phyloP scores from a whole-genome alignment of 2,329 filamentous ascomycete species.

The Hypoxylon sp. region DNA sequence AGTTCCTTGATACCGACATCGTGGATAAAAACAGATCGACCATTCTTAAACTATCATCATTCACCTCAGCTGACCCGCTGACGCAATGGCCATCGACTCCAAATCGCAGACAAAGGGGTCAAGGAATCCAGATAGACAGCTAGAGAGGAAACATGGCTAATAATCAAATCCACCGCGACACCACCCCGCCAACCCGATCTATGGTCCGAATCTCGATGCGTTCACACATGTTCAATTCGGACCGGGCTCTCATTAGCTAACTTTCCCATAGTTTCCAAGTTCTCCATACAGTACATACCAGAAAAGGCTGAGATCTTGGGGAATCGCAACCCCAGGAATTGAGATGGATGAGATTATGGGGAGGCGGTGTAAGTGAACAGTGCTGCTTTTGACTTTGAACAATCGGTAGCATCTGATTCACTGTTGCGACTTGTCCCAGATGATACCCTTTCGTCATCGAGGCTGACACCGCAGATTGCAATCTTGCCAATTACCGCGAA shows the following conservation, averaged over 20 bases:
- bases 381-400: slow-evolving; percentile 17
- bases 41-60: slow-evolving; percentile 27
- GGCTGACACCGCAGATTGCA: slow-evolving; percentile 27
- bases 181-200: slow-evolving; percentile 21
- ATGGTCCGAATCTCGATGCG: slow-evolving; percentile 36
- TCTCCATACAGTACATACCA: too few species aligned
- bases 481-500: slow-evolving; percentile 17
- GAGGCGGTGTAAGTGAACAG: slow-evolving; percentile 10
- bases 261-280: too few species aligned
- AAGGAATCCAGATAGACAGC: slow-evolving; percentile 8
- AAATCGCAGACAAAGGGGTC: slow-evolving; percentile 4
- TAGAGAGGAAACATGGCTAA: slow-evolving; percentile 17
- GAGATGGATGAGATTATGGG: slow-evolving; percentile 15
- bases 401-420: slow-evolving; percentile 26
- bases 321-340: slow-evolving; percentile 25
- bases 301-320: slow-evolving; percentile 20
- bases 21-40: slow-evolving; percentile 30
- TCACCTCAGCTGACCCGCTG: slow-evolving; percentile 37
- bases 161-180: slow-evolving; percentile 27
- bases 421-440: slow-evolving; percentile 8
- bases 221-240: slow-evolving; percentile 27
- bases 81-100: slow-evolving; percentile 32
- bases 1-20: slow-evolving; percentile 16
- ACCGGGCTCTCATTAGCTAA: slow-evolving; percentile 17
- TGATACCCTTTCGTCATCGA: slow-evolving; percentile 34